Conservation (phyloP, 257 asterid species). For the Solanum bukasovii region DNA sequence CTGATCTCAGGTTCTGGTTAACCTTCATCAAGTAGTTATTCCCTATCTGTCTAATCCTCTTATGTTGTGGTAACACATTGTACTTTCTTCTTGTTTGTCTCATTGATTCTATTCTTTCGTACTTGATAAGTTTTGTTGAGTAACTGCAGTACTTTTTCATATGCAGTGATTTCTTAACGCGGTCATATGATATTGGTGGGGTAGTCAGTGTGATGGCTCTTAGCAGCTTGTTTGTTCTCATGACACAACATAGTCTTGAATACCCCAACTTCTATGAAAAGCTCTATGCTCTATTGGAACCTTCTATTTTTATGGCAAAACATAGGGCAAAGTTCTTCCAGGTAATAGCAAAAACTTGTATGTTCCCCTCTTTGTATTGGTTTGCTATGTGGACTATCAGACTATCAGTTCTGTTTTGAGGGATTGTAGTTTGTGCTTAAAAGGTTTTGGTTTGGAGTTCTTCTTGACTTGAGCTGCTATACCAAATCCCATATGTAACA, state of each 20-base stretch:
- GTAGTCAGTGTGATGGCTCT: conserved; percentile 96
- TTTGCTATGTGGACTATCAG: neutral
- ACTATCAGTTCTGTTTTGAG: neutral
- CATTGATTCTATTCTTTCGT: conserved; percentile 1
- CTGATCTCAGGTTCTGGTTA: conserved; percentile 61
- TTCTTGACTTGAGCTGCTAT: neutral
- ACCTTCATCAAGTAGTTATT: conserved; percentile 66
- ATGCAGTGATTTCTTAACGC: conserved; percentile 92
- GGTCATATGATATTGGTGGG: conserved; percentile 92
- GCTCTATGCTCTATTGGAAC: conserved; percentile 80
- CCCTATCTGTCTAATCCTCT: conserved; percentile 77
- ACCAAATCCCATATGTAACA: neutral
- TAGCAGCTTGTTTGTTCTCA: conserved; percentile 73
- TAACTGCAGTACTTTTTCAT: neutral
- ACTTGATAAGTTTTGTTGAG: neutral
- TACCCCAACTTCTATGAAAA: conserved; percentile 87
- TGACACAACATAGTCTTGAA: conserved; percentile 94
- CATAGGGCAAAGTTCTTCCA: conserved; percentile 82
- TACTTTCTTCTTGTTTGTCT: conserved; percentile 6
- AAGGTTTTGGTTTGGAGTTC: neutral
- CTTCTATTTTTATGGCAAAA: conserved; percentile 81
- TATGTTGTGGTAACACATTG: conserved; percentile 55
- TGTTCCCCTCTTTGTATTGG: neutral
- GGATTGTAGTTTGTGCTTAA: neutral
- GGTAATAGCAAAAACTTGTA: conserved; percentile 15